Evolutionary conservation across 148 eudicot genomes (phyloP).

Genomic region (Dysphania ambrosioides): DNA sequence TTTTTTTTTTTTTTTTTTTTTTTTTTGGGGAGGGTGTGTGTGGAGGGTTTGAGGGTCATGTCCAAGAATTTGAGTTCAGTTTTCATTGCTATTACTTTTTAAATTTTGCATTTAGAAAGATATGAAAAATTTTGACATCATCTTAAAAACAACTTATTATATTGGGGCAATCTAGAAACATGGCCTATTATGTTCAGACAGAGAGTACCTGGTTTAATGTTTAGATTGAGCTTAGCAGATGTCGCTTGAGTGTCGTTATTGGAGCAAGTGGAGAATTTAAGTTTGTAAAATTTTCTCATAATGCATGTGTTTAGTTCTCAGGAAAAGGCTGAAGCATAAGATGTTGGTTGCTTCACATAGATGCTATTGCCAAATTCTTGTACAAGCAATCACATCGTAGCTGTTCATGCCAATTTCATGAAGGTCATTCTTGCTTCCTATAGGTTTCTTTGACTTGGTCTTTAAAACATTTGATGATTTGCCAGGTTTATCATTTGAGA

Average conservation of each 20-base stretch:
- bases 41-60: background rate
- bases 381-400: conserved; percentile 1
- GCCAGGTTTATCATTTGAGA: conserved; percentile 83
- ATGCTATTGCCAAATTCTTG: background rate
- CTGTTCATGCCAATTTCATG: background rate
- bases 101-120: no score
- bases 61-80: background rate
- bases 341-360: background rate
- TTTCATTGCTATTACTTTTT: background rate
- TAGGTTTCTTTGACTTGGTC: conserved; percentile 16
- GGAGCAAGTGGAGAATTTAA: background rate
- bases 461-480: conserved; percentile 2
- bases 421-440: background rate
- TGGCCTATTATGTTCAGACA: background rate
- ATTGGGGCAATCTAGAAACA: no score
- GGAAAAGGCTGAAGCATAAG: background rate
- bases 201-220: background rate
- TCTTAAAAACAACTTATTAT: no score
- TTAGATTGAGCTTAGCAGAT: background rate
- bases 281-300: background rate
- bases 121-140: no score
- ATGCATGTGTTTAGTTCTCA: background rate
- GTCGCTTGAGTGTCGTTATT: background rate
- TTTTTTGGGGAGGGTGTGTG: background rate
- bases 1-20: no score